phyloP scores from a whole-genome alignment of 176 grass and related monocot genomes.

The Oryza glumipatula region DNA sequence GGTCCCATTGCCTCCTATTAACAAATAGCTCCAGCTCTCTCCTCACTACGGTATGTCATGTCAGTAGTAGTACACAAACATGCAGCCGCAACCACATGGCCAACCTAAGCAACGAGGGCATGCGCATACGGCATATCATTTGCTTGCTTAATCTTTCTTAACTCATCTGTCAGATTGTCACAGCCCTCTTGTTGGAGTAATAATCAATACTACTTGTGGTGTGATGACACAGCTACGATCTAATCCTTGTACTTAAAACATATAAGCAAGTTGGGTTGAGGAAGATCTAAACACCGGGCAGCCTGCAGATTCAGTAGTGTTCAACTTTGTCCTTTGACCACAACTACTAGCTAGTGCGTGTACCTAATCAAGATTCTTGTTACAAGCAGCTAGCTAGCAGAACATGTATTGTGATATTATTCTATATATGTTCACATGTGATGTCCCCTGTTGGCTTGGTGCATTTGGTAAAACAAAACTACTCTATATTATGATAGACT shows the following conservation, averaged over 20 bases:
- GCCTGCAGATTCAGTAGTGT: constrained; percentile 6
- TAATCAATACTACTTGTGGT: constrained; percentile 26
- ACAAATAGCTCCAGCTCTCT: neutral
- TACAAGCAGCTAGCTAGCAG: constrained; percentile 6
- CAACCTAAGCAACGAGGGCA: constrained; percentile 45
- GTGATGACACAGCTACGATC: constrained; percentile 46
- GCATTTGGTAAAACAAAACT: constrained; percentile 40
- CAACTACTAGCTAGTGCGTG: neutral
- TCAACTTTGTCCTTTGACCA: constrained; percentile 52
- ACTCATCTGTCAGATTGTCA: constrained; percentile 22
- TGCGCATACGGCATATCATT: constrained; percentile 37
- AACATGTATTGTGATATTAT: constrained; percentile 60
- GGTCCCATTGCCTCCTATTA: neutral
- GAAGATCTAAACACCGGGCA: constrained; percentile 43
- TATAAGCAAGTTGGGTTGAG: constrained; percentile 46
- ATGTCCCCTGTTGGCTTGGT: constrained; percentile 21
- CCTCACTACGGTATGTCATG: neutral
- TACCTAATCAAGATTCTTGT: constrained; percentile 63
- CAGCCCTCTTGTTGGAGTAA: constrained; percentile 5
- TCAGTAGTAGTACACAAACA: constrained; percentile 17
- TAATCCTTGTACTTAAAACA: constrained; percentile 47
- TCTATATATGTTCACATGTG: constrained; percentile 61
- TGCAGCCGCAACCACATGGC: constrained; percentile 41
- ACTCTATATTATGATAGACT: neutral
- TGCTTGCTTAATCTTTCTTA: constrained; percentile 44